These are phyloP conservation scores for Citrullus mucosospermus DNA, from an alignment of 306 rosid genomes.

Conservation along the genomic window DNA sequence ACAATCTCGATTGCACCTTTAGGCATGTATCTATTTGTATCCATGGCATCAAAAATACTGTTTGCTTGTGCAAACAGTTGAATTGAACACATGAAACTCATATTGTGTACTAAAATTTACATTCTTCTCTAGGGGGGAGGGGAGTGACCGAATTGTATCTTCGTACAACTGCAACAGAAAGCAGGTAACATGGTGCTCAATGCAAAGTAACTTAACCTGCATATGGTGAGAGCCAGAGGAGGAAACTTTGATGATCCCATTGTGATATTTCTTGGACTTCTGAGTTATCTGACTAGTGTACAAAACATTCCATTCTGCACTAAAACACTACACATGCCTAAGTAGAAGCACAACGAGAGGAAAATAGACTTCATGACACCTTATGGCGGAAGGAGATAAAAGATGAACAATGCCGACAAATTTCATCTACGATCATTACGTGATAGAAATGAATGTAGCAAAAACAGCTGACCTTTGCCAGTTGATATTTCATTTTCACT, in stretches of 20 bases:
- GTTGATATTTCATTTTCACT: conserved; percentile 3
- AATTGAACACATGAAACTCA: neutral
- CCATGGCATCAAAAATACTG: neutral
- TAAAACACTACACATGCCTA: neutral
- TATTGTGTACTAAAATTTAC: neutral
- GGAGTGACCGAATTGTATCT: neutral
- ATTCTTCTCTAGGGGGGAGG: neutral
- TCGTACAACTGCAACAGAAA: neutral
- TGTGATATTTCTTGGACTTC: conserved; percentile 20
- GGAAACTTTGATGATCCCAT: conserved; percentile 16
- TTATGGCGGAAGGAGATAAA: neutral
- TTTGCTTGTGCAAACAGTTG: neutral
- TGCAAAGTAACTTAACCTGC: conserved; percentile 13
- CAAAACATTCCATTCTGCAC: conserved; percentile 24
- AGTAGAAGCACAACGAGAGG: neutral
- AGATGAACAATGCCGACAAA: neutral
- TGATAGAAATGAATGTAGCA: neutral
- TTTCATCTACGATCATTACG: neutral
- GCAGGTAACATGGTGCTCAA: neutral
- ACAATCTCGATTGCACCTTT: neutral
- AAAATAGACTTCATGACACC: neutral
- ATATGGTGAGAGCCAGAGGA: conserved; percentile 13
- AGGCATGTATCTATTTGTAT: neutral
- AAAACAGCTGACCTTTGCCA: conserved; percentile 1
- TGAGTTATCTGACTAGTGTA: conserved; percentile 21